Conservation (phyloP, 2,329 filamentous ascomycete genomes). For the Lithohypha guttulata region DNA sequence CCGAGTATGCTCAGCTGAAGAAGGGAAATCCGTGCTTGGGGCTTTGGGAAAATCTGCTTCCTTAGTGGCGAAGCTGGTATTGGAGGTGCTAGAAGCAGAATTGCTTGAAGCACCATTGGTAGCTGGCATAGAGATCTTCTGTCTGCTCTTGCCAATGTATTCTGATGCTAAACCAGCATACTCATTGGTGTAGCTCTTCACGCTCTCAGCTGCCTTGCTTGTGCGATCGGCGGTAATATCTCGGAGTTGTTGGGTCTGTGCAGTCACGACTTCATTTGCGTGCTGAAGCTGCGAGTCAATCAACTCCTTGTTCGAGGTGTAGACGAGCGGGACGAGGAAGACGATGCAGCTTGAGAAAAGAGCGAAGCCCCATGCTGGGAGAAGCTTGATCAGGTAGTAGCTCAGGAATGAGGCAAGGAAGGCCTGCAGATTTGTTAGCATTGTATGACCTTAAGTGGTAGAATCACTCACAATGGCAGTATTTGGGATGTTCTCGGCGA, state of each 20-base stretch:
- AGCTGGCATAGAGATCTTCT: constrained; percentile 22
- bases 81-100: too few species aligned
- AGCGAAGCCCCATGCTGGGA: constrained; percentile 54
- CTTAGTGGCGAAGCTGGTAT: constrained; percentile 29
- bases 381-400: constrained; percentile 56
- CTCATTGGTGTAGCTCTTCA: constrained; percentile 49
- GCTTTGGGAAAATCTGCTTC: constrained; percentile 42
- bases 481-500: constrained; percentile 53
- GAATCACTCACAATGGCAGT: constrained; percentile 46
- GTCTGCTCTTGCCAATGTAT: constrained; percentile 33
- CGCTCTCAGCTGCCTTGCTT: constrained; percentile 45
- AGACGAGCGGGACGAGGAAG: constrained; percentile 52
- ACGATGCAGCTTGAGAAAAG: constrained; percentile 45
- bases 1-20: constrained; percentile 3
- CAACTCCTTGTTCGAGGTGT: constrained; percentile 54
- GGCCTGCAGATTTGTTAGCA: constrained; percentile 33
- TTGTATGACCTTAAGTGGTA: neutral
- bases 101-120: constrained; percentile 11
- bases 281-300: constrained; percentile 52
- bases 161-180: constrained; percentile 52
- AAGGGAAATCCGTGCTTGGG: constrained; percentile 29
- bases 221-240: constrained; percentile 51
- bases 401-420: constrained; percentile 48
- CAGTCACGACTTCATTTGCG: constrained; percentile 42
- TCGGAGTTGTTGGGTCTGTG: constrained; percentile 50